Evolutionary conservation across 2,329 filamentous ascomycete species (phyloP), one percentile per base, ranked within the genome.

Genomic region (Verticillium dahliae): DNA sequence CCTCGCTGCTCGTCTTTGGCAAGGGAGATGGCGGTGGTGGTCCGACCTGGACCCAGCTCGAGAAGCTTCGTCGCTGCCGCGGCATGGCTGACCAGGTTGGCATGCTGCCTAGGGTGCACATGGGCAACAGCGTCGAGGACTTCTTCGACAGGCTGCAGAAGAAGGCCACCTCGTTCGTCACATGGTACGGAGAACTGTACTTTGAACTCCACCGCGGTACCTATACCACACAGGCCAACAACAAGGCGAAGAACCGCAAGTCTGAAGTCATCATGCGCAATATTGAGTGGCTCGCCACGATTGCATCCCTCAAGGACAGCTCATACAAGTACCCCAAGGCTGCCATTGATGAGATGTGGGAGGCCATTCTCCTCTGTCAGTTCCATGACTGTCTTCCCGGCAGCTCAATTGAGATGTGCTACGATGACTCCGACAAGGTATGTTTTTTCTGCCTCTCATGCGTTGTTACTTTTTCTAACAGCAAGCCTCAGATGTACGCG

Each of bases 171-270:
- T 83, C 91, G 18, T 89, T 97, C 60, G 90, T 92, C 31, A 98
- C 95, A 1, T 99, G 95, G 95, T 97, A 97, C 72, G 95, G 95
- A 52, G 95, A 99, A 77, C 83, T 99, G 9, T 99, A 99, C 78
- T 97, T 99, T 74, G 95, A 99, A 76, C 84, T 99, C 57, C 95
- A 99, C 73, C 90, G 95, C 63, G 95, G 95, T 60, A 98, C 94
- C 13, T 98, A 98, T 76, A 99, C 95, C 3, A 97, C 94, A 0
- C 94, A 98, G 74, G 90, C 93, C 63, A 97, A 97, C 78, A 99
- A 97, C 80, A 99, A 99, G 79, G 86, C 87, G 68, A 94, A 96
- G 79, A 99, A 98, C 73, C 86, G 95, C 60, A 90, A 88, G 71
- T 84, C 91, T 0, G 95, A 99, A 75, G 86, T 90, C 60, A 75